phyloP scores from a whole-genome alignment of 352 stramenopile species.

The Phytophthora meadii region DNA sequence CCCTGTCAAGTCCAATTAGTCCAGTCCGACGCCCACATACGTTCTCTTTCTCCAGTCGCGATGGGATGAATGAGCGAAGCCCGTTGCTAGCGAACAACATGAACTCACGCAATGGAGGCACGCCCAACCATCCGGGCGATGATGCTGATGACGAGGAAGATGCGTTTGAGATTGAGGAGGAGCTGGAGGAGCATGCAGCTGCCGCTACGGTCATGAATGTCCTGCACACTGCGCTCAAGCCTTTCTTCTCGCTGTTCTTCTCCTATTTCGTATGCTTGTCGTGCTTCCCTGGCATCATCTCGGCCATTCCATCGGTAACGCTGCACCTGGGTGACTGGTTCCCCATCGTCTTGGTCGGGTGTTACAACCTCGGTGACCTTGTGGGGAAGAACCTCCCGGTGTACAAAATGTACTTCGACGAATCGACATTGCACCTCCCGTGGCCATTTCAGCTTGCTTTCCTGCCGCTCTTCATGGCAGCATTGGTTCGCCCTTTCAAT shows the following conservation, averaged over 20 bases:
- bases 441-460: conserved; percentile 73
- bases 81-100: conserved; percentile 47
- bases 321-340: conserved; percentile 73
- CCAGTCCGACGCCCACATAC: conserved; percentile 18
- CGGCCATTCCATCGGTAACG: conserved; percentile 68
- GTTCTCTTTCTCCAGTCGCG: conserved; percentile 31
- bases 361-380: conserved; percentile 80
- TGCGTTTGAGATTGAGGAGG: conserved; percentile 36
- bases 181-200: conserved; percentile 46
- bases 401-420: conserved; percentile 75
- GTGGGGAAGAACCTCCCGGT: conserved; percentile 82
- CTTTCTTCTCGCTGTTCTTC: conserved; percentile 81
- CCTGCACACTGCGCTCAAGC: conserved; percentile 67
- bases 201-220: conserved; percentile 65
- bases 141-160: conserved; percentile 52
- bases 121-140: conserved; percentile 24
- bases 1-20: conserved; percentile 51
- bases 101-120: conserved; percentile 25
- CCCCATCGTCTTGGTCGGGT: conserved; percentile 75
- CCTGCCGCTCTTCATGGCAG: conserved; percentile 73
- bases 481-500: conserved; percentile 59
- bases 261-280: conserved; percentile 82
- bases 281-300: conserved; percentile 83
- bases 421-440: conserved; percentile 69
- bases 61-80: conserved; percentile 50